phyloP scores from a whole-genome alignment of 1,284 basidiomycete species.

The Cryptococcus jaspeensis region DNA sequence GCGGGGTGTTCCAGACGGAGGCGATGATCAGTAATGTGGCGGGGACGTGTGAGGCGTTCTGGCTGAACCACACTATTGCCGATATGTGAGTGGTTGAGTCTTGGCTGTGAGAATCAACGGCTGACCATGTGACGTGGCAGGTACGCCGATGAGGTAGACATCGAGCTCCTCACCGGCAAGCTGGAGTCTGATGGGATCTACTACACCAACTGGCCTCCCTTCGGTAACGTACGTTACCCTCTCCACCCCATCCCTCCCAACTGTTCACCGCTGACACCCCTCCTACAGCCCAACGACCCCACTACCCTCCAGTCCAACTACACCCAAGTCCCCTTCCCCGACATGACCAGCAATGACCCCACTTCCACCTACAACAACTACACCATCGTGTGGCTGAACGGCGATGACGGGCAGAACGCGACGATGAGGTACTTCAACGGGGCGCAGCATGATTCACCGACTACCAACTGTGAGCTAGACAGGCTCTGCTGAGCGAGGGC shows the following conservation, averaged over 20 bases:
- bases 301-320: slow-evolving; percentile 4
- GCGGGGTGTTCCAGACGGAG: slow-evolving; percentile 9
- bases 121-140: background rate
- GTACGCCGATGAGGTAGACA: slow-evolving; percentile 11
- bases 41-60: slow-evolving; percentile 8
- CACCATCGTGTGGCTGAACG: slow-evolving; percentile 12
- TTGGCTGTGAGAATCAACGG: background rate
- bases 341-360: slow-evolving; percentile 2
- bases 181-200: background rate
- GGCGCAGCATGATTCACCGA: too few relatives aligned
- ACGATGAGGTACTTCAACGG: background rate
- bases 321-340: background rate
- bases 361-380: slow-evolving; percentile 14
- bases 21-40: slow-evolving; percentile 1
- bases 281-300: slow-evolving; percentile 6
- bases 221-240: slow-evolving; percentile 10
- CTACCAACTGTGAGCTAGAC: too few relatives aligned
- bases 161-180: slow-evolving; percentile 18
- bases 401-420: background rate
- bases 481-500: too few relatives aligned
- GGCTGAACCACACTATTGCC: background rate
- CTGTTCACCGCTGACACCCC: background rate
- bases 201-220: slow-evolving; percentile 9
- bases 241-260: background rate
- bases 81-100: slow-evolving; percentile 2